Conservation (phyloP, 2,329 filamentous ascomycete genomes). For the Colletotrichum sp. region DNA sequence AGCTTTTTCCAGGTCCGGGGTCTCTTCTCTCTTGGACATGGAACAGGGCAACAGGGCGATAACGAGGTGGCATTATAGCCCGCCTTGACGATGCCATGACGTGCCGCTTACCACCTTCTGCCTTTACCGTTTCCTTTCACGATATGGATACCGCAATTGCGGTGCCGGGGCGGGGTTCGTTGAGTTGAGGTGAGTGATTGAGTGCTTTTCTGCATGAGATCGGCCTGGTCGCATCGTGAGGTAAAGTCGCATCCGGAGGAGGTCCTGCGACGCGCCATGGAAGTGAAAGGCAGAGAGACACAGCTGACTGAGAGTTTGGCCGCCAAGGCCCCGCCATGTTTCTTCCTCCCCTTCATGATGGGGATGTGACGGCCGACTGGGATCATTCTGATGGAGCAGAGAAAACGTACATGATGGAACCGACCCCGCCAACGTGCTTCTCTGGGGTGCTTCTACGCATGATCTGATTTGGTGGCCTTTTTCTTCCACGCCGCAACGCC, state of each 20-base stretch:
- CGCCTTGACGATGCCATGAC: constrained; percentile 9
- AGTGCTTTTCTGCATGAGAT: background rate
- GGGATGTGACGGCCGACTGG: background rate
- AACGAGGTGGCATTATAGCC: constrained; percentile 6
- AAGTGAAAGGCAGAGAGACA: background rate
- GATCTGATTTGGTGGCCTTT: background rate
- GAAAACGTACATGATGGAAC: background rate
- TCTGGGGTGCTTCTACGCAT: background rate
- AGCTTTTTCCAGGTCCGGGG: background rate
- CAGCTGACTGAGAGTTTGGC: background rate
- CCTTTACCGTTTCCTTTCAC: background rate
- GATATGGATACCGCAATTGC: background rate
- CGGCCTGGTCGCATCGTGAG: background rate
- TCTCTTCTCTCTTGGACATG: background rate
- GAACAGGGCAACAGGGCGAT: background rate
- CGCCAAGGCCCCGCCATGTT: background rate
- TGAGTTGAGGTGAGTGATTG: background rate
- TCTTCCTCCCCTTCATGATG: background rate
- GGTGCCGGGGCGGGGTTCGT: background rate
- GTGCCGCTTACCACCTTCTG: background rate
- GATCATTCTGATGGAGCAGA: background rate
- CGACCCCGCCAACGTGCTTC: background rate
- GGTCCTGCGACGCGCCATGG: background rate
- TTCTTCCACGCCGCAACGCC: background rate
- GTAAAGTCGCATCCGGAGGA: background rate